Evolutionary conservation across 345 rosid genomes (phyloP), one percentile per base, ranked within the genome.

Genomic region (Conringia planisiliqua): DNA sequence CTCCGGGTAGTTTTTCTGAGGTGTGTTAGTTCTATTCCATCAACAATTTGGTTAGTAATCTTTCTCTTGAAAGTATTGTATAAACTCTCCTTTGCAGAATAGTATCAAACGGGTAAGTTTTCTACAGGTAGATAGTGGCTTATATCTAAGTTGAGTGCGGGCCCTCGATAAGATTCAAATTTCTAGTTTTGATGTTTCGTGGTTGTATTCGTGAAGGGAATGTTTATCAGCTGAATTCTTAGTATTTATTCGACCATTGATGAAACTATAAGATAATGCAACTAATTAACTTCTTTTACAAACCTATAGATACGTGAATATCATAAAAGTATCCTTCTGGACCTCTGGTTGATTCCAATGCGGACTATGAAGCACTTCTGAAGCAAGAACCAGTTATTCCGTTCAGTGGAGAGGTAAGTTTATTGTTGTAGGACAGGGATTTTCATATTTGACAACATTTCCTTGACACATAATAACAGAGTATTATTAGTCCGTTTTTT

Each of bases 251-350:
- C 18, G 38, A 10, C 58, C 7, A 9, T 20, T 62, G 70, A 22
- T 32, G 48, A 42, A 30, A 50, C 10, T 0, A 26, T 55, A 27
- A 10, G 67, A 46, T 22, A 5, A n/a, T 65, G 68, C 55, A 29
- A 48, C 26, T 39, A 46, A 5, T 39, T 38, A 57, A 48, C 55
- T 44, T 62, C 18, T 61, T 62, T 24, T 27, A 2, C 58, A 24
- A 44, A 52, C 16, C 0, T 68, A 10, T 17, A 79, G 81, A 77
- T 77, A 36, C 76, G 98, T 35, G 98, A 96, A 69, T 96, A 92
- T 75, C 97, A 96, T 52, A 89, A 87, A 90, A 79, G 80, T 90
- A 96, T 79, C 95, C 93, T 0, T 89, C 95, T 76, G 96, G 95
- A 2, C 91, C 86, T 13, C 85, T 89, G 62, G 86, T 87, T 66